Evolutionary conservation across 2,329 filamentous ascomycete species (phyloP).

Genomic region (Xylariaceae sp.): DNA sequence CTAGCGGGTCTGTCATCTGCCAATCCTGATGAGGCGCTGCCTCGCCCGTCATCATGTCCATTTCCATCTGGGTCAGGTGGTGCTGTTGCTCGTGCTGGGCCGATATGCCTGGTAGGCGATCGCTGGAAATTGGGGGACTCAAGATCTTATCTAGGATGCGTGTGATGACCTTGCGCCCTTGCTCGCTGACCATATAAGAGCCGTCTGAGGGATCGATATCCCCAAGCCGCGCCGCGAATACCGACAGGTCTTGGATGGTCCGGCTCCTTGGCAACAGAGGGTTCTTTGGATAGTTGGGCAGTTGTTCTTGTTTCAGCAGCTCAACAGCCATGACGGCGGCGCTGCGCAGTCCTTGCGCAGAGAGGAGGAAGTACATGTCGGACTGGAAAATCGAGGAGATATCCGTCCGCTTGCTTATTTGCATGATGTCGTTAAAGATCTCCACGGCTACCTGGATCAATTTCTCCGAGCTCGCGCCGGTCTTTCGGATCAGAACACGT

Average conservation of each 20-base stretch:
- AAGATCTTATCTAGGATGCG: constrained; percentile 34
- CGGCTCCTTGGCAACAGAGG: constrained; percentile 33
- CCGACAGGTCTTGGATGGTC: constrained; percentile 35
- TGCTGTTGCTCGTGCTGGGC: constrained; percentile 12
- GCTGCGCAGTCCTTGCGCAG: constrained; percentile 31
- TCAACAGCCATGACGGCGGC: constrained; percentile 34
- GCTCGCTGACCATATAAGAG: constrained; percentile 30
- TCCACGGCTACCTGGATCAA: constrained; percentile 28
- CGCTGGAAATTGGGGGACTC: constrained; percentile 21
- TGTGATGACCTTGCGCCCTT: constrained; percentile 33
- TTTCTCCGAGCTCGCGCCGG: constrained; percentile 30
- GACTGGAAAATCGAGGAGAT: constrained; percentile 26
- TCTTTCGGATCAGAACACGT: constrained; percentile 32
- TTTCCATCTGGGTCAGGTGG: constrained; percentile 12
- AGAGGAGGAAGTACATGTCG: constrained; percentile 29
- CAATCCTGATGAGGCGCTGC: constrained; percentile 16
- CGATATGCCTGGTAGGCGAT: constrained; percentile 13
- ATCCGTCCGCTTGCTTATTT: constrained; percentile 30
- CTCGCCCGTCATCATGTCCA: constrained; percentile 12
- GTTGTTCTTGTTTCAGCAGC: constrained; percentile 33
- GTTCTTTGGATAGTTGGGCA: constrained; percentile 30
- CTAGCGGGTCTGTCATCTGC: constrained; percentile 19
- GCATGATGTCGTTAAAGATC: constrained; percentile 31
- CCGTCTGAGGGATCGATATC: constrained; percentile 30
- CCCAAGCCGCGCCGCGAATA: constrained; percentile 33